A percentile compares a stretch with the other conserved stretches of the same genome.
phyloP scores from a whole-genome alignment of 176 grass and related monocot genomes.

The Elymus sibiricus region DNA sequence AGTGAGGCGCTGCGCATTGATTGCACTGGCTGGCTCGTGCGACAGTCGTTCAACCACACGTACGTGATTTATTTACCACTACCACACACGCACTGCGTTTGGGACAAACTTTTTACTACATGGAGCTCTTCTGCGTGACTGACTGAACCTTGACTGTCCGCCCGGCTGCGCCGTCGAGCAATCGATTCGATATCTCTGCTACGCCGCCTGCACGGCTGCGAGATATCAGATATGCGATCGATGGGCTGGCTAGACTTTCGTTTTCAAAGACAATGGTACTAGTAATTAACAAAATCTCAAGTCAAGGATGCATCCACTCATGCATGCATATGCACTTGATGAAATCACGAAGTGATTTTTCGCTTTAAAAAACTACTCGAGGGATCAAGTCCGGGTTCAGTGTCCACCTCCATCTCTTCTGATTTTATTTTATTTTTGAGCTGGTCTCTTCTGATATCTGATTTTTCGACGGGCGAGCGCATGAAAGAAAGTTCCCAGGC shows the following conservation, averaged over 20 bases:
- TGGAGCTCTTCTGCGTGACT: neutral
- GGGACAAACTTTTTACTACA: neutral
- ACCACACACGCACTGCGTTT: neutral
- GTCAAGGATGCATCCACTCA: neutral
- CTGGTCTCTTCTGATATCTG: no score
- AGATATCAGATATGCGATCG: neutral
- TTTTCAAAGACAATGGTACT: no score
- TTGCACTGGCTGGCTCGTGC: neutral
- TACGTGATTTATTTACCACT: neutral
- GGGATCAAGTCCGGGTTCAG: neutral
- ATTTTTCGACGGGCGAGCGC: neutral
- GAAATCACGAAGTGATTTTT: neutral
- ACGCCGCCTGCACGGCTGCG: neutral
- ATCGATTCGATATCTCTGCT: neutral
- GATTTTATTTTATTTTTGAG: no score
- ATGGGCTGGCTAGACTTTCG: neutral
- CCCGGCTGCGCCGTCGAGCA: neutral
- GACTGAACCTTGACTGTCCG: conserved; percentile 5
- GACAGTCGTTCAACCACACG: neutral
- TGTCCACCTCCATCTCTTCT: neutral
- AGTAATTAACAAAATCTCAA: neutral
- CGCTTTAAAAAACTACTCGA: neutral
- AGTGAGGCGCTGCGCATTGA: neutral
- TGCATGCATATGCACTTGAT: neutral
- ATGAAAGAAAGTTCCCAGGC: neutral